Evolutionary conservation across 805 yeast genomes (phyloP).

Genomic region (Myxozyma kluyveri): DNA sequence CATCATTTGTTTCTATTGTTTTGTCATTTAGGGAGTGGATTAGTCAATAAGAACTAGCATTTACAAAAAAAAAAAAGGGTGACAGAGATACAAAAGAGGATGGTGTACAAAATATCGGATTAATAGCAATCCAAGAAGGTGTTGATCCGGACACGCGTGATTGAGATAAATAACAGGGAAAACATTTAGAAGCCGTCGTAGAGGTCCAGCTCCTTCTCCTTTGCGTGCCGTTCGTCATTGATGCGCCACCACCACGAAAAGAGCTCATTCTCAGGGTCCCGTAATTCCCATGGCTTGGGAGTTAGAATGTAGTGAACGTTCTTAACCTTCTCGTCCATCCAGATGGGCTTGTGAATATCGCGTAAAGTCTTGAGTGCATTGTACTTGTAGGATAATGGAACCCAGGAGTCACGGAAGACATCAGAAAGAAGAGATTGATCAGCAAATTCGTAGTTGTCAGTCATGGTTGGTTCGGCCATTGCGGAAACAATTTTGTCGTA

Average conservation of each 20-base stretch:
- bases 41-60: too few species aligned
- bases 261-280: slow-evolving; percentile 37
- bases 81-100: not conserved
- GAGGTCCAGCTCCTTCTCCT: slow-evolving; percentile 21
- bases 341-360: slow-evolving; percentile 46
- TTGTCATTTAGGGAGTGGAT: too few species aligned
- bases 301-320: slow-evolving; percentile 56
- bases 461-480: slow-evolving; percentile 41
- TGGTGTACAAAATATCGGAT: too few species aligned
- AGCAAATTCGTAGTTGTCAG: slow-evolving; percentile 51
- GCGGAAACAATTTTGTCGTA: slow-evolving; percentile 46
- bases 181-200: slow-evolving; percentile 29
- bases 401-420: slow-evolving; percentile 51
- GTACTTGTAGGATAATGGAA: slow-evolving; percentile 52
- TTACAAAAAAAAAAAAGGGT: not conserved
- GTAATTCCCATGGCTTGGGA: slow-evolving; percentile 61
- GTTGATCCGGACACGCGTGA: too few species aligned
- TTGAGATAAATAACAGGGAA: too few species aligned
- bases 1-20: too few species aligned
- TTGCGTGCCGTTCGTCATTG: slow-evolving; percentile 41
- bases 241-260: slow-evolving; percentile 52
- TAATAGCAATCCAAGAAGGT: too few species aligned
- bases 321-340: slow-evolving; percentile 51
- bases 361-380: slow-evolving; percentile 56
- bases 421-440: slow-evolving; percentile 59